Evolutionary conservation across 352 stramenopile species (phyloP).

Genomic region (Pythium scleroteichum): DNA sequence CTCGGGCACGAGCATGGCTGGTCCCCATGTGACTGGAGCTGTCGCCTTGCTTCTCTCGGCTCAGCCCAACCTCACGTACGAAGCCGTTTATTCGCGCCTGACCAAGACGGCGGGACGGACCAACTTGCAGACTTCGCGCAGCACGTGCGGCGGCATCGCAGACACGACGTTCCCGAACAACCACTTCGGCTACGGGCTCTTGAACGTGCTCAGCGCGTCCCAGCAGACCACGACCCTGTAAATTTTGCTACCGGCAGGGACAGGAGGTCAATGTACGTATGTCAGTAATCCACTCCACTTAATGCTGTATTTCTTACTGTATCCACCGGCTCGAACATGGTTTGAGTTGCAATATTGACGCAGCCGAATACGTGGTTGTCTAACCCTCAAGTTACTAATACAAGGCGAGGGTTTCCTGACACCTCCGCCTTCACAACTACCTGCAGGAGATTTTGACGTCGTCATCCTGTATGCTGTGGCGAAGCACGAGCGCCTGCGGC

Average conservation of each 20-base stretch:
- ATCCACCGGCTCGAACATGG: too few relatives aligned
- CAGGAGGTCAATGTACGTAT: too few relatives aligned
- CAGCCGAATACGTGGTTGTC: too few relatives aligned
- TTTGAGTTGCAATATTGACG: too few relatives aligned
- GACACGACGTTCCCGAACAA: slow-evolving; percentile 34
- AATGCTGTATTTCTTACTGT: too few relatives aligned
- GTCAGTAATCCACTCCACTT: too few relatives aligned
- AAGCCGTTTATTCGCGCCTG: slow-evolving; percentile 15
- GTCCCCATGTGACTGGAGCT: slow-evolving; percentile 33
- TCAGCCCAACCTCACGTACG: slow-evolving; percentile 29
- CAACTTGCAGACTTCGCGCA: not conserved
- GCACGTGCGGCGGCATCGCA: slow-evolving; percentile 5
- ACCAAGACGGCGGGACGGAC: slow-evolving; percentile 9
- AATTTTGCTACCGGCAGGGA: not conserved
- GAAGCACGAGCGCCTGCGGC: too few relatives aligned
- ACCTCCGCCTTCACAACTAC: too few relatives aligned
- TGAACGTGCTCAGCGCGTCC: slow-evolving; percentile 27
- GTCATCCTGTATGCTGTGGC: too few relatives aligned
- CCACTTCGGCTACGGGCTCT: slow-evolving; percentile 30
- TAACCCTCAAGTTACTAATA: too few relatives aligned
- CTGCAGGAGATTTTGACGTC: too few relatives aligned
- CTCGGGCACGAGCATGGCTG: slow-evolving; percentile 27
- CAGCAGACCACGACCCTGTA: not conserved
- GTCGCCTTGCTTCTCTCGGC: slow-evolving; percentile 26
- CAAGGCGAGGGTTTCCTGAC: too few relatives aligned